Conservation (phyloP, 2,329 filamentous ascomycete species). For the Leptographium flavum region DNA sequence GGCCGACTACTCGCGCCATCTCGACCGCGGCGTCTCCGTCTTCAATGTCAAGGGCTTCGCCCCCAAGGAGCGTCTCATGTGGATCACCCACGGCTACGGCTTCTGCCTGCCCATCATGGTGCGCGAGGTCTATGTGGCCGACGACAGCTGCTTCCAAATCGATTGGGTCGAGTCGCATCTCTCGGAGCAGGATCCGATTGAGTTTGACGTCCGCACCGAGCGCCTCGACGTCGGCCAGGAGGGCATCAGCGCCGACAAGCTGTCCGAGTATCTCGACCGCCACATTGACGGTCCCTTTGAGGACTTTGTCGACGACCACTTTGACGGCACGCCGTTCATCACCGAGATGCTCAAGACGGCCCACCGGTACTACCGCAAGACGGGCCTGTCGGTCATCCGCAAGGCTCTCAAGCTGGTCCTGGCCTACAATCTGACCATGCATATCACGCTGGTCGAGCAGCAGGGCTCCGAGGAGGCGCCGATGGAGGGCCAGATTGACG, state of each 20-base stretch:
- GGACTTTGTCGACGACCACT: constrained; percentile 88
- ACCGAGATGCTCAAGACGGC: constrained; percentile 94
- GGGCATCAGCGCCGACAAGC: constrained; percentile 64
- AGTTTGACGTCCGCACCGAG: constrained; percentile 78
- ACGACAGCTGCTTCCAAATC: constrained; percentile 83
- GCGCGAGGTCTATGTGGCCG: constrained; percentile 81
- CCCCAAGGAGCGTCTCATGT: constrained; percentile 56
- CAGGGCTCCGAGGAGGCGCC: constrained; percentile 65
- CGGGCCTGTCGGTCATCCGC: constrained; percentile 77
- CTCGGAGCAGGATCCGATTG: constrained; percentile 52
- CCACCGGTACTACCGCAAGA: constrained; percentile 82
- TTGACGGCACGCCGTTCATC: constrained; percentile 87
- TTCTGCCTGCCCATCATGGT: constrained; percentile 87
- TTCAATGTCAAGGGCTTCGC: constrained; percentile 85
- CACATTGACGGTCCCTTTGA: constrained; percentile 89
- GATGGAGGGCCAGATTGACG: constrained; percentile 71
- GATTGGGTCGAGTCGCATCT: constrained; percentile 83
- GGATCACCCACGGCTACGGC: constrained; percentile 93
- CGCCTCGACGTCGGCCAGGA: constrained; percentile 80
- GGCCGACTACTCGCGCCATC: constrained; percentile 86
- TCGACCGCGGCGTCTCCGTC: constrained; percentile 74
- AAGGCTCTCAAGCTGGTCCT: constrained; percentile 91
- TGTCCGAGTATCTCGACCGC: constrained; percentile 88
- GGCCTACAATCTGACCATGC: constrained; percentile 87
- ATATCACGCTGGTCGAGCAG: constrained; percentile 89